Conservation (phyloP, 1,284 basidiomycete species). For the Irpex sp. region DNA sequence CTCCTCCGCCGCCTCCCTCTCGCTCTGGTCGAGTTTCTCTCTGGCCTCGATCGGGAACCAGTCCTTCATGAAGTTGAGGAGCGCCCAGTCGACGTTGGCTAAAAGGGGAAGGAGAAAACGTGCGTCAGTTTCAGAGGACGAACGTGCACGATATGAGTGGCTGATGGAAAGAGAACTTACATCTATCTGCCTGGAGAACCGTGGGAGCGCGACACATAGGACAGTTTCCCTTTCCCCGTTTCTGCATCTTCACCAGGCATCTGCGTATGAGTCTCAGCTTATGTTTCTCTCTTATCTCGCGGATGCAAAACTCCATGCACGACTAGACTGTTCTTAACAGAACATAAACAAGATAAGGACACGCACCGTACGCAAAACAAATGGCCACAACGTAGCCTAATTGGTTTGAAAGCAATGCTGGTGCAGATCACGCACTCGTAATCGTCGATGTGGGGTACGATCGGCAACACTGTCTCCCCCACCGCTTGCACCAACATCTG, state of each 20-base stretch:
- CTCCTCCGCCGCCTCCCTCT: slow-evolving; percentile 74
- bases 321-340: neutral
- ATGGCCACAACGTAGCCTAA: slow-evolving; percentile 82
- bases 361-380: slow-evolving; percentile 82
- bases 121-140: neutral
- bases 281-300: neutral
- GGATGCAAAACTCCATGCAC: too few species aligned
- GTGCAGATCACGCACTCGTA: slow-evolving; percentile 79
- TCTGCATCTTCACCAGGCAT: slow-evolving; percentile 95
- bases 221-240: slow-evolving; percentile 74
- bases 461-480: slow-evolving; percentile 80
- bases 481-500: slow-evolving; percentile 84
- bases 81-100: slow-evolving; percentile 81
- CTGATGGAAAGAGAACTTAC: slow-evolving; percentile 39
- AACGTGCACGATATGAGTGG: neutral
- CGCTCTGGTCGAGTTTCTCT: slow-evolving; percentile 76
- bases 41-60: slow-evolving; percentile 91
- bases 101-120: slow-evolving; percentile 2
- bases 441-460: slow-evolving; percentile 83
- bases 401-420: slow-evolving; percentile 84
- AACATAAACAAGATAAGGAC: neutral
- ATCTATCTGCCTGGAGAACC: slow-evolving; percentile 72
- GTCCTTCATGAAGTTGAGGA: slow-evolving; percentile 84
- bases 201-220: slow-evolving; percentile 83
- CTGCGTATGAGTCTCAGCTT: slow-evolving; percentile 26